Conservation (phyloP, 2,329 filamentous ascomycete genomes). For the Chaetomium globosum region DNA sequence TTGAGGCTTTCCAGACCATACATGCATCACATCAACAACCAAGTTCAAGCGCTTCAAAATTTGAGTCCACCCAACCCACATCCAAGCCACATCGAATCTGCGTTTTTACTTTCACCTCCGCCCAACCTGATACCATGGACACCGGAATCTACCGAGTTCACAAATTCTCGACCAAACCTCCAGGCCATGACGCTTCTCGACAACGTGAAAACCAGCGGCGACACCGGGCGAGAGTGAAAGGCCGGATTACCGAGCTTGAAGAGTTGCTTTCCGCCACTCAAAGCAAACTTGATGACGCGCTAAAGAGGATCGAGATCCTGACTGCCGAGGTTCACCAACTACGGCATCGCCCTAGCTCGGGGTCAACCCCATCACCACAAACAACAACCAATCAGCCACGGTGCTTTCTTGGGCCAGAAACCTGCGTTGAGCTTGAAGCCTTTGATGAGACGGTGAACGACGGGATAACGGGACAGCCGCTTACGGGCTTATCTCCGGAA, state of each 20-base stretch:
- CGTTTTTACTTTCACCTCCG: too few species aligned
- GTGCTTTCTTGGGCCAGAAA: background rate
- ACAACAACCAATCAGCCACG: background rate
- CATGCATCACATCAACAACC: background rate
- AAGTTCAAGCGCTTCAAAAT: background rate
- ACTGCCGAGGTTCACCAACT: slow-evolving; percentile 29
- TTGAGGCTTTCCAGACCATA: background rate
- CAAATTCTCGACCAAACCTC: slow-evolving; percentile 40
- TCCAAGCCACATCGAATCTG: too few species aligned
- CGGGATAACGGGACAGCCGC: background rate
- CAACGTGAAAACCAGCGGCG: slow-evolving; percentile 57
- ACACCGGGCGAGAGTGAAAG: slow-evolving; percentile 50
- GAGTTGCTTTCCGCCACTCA: slow-evolving; percentile 35
- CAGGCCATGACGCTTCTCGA: slow-evolving; percentile 43
- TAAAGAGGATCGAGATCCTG: slow-evolving; percentile 29
- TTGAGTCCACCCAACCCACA: background rate
- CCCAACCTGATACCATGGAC: background rate
- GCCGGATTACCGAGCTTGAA: slow-evolving; percentile 47
- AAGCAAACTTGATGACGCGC: slow-evolving; percentile 33
- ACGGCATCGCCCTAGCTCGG: background rate
- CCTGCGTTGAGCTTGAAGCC: background rate
- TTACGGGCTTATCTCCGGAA: too few species aligned
- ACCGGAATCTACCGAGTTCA: slow-evolving; percentile 18
- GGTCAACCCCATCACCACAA: background rate
- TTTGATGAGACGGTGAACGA: background rate